These are phyloP conservation scores for Rhexocercosporidium sp. DNA, from an alignment of 2,329 filamentous ascomycete species.

Conservation along the genomic window DNA sequence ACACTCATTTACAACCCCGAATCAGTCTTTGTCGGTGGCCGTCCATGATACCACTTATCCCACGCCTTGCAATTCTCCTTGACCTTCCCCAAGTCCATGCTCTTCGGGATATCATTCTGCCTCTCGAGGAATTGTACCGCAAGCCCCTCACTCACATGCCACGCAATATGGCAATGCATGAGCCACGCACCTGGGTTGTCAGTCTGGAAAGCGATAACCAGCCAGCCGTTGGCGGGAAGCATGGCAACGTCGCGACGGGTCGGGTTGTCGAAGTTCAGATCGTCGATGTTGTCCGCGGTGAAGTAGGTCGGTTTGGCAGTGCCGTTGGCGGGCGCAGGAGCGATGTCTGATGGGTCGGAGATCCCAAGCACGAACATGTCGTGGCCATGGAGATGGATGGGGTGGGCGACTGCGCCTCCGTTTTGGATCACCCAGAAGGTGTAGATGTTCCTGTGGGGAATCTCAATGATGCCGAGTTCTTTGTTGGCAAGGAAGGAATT, in stretches of 20 bases:
- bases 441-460: slow-evolving; percentile 22
- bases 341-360: slow-evolving; percentile 48
- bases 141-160: slow-evolving; percentile 28
- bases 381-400: slow-evolving; percentile 55
- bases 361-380: slow-evolving; percentile 52
- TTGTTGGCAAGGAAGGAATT: not conserved
- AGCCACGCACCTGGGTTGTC: slow-evolving; percentile 57
- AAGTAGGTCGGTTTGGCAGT: not conserved
- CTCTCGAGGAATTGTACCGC: slow-evolving; percentile 30
- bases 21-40: slow-evolving; percentile 14
- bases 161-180: slow-evolving; percentile 52
- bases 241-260: slow-evolving; percentile 56
- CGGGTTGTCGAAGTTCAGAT: slow-evolving; percentile 52
- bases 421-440: slow-evolving; percentile 23
- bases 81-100: slow-evolving; percentile 12
- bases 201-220: slow-evolving; percentile 56
- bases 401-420: slow-evolving; percentile 42
- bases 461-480: slow-evolving; percentile 18
- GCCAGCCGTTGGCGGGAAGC: slow-evolving; percentile 49
- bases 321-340: not conserved
- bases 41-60: slow-evolving; percentile 18
- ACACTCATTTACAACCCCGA: slow-evolving; percentile 19
- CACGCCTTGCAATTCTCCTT: slow-evolving; percentile 22
- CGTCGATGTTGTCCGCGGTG: slow-evolving; percentile 23
- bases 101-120: slow-evolving; percentile 8